A percentile compares a stretch with the other conserved stretches of the same genome.
Evolutionary conservation across 148 eudicot species (phyloP).

Genomic region (Arctostaphylos glauca): DNA sequence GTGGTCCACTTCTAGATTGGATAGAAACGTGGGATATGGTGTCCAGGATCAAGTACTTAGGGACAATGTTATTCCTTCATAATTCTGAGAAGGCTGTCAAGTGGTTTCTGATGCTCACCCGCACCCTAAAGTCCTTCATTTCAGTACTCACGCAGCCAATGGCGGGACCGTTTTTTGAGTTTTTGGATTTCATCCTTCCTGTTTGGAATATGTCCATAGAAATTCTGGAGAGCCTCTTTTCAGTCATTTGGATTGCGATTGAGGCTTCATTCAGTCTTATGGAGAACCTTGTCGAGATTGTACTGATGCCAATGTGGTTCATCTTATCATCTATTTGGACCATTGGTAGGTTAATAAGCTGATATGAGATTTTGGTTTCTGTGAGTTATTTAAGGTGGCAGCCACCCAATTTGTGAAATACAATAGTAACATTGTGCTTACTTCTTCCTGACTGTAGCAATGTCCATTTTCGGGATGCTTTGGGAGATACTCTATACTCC

Average conservation of each 20-base stretch:
- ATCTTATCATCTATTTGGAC: conserved; percentile 55
- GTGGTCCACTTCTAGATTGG: conserved; percentile 94
- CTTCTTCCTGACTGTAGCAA: conserved; percentile 48
- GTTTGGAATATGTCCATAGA: conserved; percentile 51
- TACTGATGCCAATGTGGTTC: conserved; percentile 73
- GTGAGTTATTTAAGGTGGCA: conserved; percentile 8
- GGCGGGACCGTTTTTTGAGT: conserved; percentile 58
- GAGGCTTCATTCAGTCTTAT: conserved; percentile 55
- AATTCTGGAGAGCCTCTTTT: conserved; percentile 39
- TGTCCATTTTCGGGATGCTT: conserved; percentile 56
- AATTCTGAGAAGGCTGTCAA: conserved; percentile 77
- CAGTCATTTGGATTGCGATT: conserved; percentile 46
- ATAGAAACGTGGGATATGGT: conserved; percentile 98
- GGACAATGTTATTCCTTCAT: conserved; percentile 94
- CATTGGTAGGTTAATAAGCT: conserved; percentile 51
- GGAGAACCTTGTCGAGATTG: conserved; percentile 46
- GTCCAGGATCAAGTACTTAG: conserved; percentile 84
- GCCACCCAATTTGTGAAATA: conserved; percentile 8
- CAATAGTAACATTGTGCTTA: conserved; percentile 10
- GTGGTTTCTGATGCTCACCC: conserved; percentile 75
- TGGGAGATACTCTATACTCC: conserved; percentile 80
- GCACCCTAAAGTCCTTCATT: conserved; percentile 61
- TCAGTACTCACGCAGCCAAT: conserved; percentile 78
- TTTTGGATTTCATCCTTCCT: conserved; percentile 53
- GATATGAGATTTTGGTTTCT: neutral